Evolutionary conservation across 177 flowering plant species (phyloP).

Genomic region (Vitis hybrid): DNA sequence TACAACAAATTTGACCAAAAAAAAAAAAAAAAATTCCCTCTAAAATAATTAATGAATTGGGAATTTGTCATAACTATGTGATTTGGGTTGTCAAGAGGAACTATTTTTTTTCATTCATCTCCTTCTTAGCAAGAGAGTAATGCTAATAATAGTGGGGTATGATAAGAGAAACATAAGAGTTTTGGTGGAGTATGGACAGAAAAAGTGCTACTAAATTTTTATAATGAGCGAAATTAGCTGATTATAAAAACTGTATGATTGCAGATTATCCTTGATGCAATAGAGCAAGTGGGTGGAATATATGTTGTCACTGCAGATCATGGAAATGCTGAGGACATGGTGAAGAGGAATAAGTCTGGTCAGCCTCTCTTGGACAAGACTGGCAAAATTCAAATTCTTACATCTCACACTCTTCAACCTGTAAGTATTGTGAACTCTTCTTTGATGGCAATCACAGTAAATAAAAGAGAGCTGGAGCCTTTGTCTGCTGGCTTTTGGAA

Average conservation of each 20-base stretch:
- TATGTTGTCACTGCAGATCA: constrained; percentile 97
- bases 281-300: constrained; percentile 93
- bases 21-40: too few species aligned
- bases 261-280: constrained; percentile 93
- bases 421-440: constrained; percentile 41
- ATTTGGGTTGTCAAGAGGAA: too few species aligned
- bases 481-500: too few species aligned
- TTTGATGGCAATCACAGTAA: background rate
- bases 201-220: background rate
- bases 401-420: constrained; percentile 94
- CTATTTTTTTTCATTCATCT: too few species aligned
- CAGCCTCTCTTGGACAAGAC: constrained; percentile 75
- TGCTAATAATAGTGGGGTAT: too few species aligned
- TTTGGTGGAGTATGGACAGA: background rate
- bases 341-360: constrained; percentile 87
- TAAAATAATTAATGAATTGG: too few species aligned
- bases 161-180: too few species aligned
- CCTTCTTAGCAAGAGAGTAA: too few species aligned
- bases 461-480: too few species aligned
- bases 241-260: constrained; percentile 1
- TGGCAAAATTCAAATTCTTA: constrained; percentile 86
- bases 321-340: constrained; percentile 99
- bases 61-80: too few species aligned
- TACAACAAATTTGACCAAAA: too few species aligned
- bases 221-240: constrained; percentile 2